Conservation (phyloP, 371 early-diverging fungal species). For the Mycotypha africana region DNA sequence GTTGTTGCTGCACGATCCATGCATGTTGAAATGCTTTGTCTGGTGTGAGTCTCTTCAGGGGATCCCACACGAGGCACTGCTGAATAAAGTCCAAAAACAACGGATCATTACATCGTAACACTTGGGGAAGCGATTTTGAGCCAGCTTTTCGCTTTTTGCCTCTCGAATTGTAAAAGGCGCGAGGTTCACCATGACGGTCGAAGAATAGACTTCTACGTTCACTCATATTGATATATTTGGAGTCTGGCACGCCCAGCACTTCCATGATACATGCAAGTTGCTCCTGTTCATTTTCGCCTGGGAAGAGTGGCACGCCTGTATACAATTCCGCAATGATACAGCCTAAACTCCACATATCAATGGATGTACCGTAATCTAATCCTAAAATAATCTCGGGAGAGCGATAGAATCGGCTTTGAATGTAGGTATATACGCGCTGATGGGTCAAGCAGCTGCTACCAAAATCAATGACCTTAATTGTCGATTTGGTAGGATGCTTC, state of each 20-base stretch:
- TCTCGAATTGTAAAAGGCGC: conserved; percentile 76
- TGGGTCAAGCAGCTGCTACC: conserved; percentile 89
- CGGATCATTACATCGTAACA: conserved; percentile 65
- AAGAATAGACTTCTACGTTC: conserved; percentile 84
- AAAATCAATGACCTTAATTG: conserved; percentile 98
- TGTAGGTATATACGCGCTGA: conserved; percentile 94
- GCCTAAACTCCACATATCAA: conserved; percentile 99
- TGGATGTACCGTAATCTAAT: conserved; percentile 80
- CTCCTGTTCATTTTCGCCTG: conserved; percentile 95
- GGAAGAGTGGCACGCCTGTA: conserved; percentile 93
- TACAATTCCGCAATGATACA: conserved; percentile 97
- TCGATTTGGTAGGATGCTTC: conserved; percentile 61
- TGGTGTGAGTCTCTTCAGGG: conserved; percentile 84
- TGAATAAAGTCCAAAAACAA: conserved; percentile 83
- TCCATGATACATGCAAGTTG: conserved; percentile 94
- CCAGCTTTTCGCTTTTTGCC: conserved; percentile 84
- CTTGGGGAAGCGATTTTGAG: conserved; percentile 66
- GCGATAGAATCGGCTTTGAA: conserved; percentile 97
- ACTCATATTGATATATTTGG: conserved; percentile 70
- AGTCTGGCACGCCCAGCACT: conserved; percentile 77
- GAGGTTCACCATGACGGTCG: conserved; percentile 68
- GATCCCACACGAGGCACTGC: conserved; percentile 87
- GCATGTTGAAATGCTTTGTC: conserved; percentile 77
- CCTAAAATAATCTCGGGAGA: conserved; percentile 84
- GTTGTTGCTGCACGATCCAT: conserved; percentile 54